Base-by-base conservation (phyloP, 2,329 filamentous ascomycete species). In the Colletotrichum limetticola region DNA sequence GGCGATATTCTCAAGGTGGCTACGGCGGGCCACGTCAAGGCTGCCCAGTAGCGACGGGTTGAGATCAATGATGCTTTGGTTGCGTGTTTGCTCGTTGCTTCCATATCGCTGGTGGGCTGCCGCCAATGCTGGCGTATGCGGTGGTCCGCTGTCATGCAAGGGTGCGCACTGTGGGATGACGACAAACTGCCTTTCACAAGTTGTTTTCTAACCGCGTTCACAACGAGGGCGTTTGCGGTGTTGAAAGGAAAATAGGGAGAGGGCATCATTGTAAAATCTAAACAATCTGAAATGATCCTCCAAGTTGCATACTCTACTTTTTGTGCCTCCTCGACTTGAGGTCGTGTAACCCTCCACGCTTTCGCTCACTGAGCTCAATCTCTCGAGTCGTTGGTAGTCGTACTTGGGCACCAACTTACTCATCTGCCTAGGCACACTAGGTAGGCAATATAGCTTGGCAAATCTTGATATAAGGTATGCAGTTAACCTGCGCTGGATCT, bases 1-100 rank as follows among this genome's bases (percentile, higher is more conserved):
- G 86, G 90, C 42, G 92, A 96, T 68, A 98, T 98, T 76, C 80
- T 98, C 62, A 84, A 87, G 57, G 92, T 97, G 75, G 95, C 97
- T 4, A 97, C 91, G 52, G 94, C 94, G 59, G 97, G 97, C 0
- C 97, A 98, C 67, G 69, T 59, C 26, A 67, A 66, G n/a, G 2
- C 37, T 42, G 37, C 16, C 37, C 16, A 42, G 19, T 19, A 19
- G 37, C 37, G 1, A 60, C 62, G 24, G 37, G 24, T 7, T 24
- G 49, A 26, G 49, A 11, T 62, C 16, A 30, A 4, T 37, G 22
- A 26, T 8, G 52, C 11, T 28, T 8, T 66, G n/a, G 6, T 59
- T 35, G 32, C 32, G 32, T 35, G 32, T 35, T 35, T 35, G 32
- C 32, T 35, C 12, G 32, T 12, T 35, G 52, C 24, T 32, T 30